Percentiles rank a stretch among this genome's conserved stretches.
Evolutionary conservation across 2,329 filamentous ascomycete genomes (phyloP).

Genomic region (Fusarium sororula): DNA sequence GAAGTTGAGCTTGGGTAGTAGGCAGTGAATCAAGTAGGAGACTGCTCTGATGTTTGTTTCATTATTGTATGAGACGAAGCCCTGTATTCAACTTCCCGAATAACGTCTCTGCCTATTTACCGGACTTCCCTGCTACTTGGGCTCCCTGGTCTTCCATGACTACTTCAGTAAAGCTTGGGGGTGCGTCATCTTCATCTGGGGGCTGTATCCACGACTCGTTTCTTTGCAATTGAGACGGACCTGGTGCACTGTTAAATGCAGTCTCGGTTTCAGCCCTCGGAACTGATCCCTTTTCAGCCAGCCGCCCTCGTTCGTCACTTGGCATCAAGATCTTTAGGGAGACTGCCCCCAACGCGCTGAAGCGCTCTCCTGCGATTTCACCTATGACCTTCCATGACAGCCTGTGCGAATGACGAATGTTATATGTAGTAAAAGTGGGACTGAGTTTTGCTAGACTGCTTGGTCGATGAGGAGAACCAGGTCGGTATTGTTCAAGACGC

Average conservation of each 20-base stretch:
- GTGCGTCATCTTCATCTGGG: neutral
- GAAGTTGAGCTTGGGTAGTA: neutral
- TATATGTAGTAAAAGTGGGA: constrained; percentile 44
- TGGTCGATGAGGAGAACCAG: neutral
- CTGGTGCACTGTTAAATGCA: neutral
- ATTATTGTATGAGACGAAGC: too few relatives aligned
- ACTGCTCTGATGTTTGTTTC: too few relatives aligned
- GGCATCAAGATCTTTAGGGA: constrained; percentile 4
- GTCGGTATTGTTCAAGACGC: neutral
- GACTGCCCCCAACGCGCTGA: neutral
- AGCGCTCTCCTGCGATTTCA: neutral
- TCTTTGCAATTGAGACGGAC: neutral
- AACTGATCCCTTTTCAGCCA: too few relatives aligned
- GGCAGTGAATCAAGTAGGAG: neutral
- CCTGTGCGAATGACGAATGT: constrained; percentile 37
- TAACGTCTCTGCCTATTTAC: fast-evolving
- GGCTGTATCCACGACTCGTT: constrained; percentile 15
- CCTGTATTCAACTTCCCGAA: too few relatives aligned
- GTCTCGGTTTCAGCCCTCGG: neutral
- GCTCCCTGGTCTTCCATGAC: neutral
- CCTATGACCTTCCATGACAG: constrained; percentile 32
- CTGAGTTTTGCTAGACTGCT: neutral
- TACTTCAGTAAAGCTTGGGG: constrained; percentile 6
- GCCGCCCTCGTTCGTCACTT: neutral
- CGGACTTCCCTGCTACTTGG: neutral